phyloP scores from a whole-genome alignment of 1,284 basidiomycete species.

The Trichosporon asahii region DNA sequence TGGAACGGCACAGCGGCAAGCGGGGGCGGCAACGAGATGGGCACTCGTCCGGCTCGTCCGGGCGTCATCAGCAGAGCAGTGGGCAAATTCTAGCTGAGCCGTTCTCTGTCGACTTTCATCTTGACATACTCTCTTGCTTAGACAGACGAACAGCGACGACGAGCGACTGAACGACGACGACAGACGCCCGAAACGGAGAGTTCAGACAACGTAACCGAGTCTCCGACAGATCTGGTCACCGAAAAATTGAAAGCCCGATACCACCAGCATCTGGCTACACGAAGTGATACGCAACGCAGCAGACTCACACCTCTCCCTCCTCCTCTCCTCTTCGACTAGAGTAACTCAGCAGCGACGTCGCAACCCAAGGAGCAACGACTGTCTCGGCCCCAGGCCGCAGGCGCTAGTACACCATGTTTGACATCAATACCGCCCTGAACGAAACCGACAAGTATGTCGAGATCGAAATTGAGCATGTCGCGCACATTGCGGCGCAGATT shows the following conservation, averaged over 20 bases:
- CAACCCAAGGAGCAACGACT: background rate
- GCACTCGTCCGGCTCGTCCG: too few relatives aligned
- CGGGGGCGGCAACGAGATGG: too few relatives aligned
- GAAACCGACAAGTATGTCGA: background rate
- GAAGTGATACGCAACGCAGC: background rate
- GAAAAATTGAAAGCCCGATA: background rate
- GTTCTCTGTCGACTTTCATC: too few relatives aligned
- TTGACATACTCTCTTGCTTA: background rate
- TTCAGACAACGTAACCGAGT: background rate
- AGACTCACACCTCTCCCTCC: background rate
- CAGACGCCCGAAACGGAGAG: background rate
- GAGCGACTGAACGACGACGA: background rate
- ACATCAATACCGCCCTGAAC: background rate
- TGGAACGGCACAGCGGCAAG: too few relatives aligned
- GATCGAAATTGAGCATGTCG: constrained; percentile 9
- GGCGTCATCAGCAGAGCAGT: too few relatives aligned
- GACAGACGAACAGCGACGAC: background rate
- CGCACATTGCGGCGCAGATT: constrained; percentile 17
- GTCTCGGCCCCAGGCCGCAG: background rate
- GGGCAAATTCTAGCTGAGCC: too few relatives aligned
- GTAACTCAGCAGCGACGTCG: background rate
- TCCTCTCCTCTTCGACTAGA: background rate
- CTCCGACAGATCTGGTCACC: background rate
- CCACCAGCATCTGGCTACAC: background rate
- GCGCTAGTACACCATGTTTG: background rate